Percentiles rank a stretch among this genome's conserved stretches.
Conservation (phyloP, 371 early-diverging fungal species). For the Mycotypha africana region DNA sequence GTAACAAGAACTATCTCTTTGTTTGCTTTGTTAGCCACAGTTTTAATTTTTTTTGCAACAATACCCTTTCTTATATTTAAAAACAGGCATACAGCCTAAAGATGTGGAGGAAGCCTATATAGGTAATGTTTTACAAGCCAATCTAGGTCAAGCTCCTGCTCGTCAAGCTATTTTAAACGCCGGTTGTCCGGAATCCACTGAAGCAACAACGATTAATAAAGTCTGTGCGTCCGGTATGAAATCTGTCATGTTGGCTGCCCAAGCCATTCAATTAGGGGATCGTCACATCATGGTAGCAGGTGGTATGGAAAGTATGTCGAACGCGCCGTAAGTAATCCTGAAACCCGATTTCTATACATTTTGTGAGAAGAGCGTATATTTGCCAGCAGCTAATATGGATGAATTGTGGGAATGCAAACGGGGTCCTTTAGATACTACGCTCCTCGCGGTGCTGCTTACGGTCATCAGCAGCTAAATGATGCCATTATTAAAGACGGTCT, state of each 20-base stretch:
- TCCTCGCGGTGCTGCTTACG: slow-evolving; percentile 68
- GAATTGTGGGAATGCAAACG: no score
- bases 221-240: slow-evolving; percentile 96
- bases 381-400: no score
- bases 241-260: slow-evolving; percentile 71
- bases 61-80: no score
- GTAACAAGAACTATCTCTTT: no score
- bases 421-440: slow-evolving; percentile 63
- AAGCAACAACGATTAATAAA: slow-evolving; percentile 90
- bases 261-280: slow-evolving; percentile 56
- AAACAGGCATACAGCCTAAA: slow-evolving; percentile 52
- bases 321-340: slow-evolving; percentile 66
- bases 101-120: slow-evolving; percentile 86
- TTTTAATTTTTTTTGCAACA: no score
- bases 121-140: slow-evolving; percentile 88
- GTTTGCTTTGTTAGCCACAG: not conserved
- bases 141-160: slow-evolving; percentile 81
- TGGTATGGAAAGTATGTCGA: slow-evolving; percentile 96
- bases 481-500: slow-evolving; percentile 94
- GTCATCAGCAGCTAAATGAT: slow-evolving; percentile 78
- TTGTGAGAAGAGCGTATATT: no score
- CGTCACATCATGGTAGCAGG: slow-evolving; percentile 78
- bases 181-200: slow-evolving; percentile 72
- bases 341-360: no score
- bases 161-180: slow-evolving; percentile 76